These are phyloP conservation scores for Logfia minima DNA, from an alignment of 129 eudicot genomes.

Conservation along the genomic window DNA sequence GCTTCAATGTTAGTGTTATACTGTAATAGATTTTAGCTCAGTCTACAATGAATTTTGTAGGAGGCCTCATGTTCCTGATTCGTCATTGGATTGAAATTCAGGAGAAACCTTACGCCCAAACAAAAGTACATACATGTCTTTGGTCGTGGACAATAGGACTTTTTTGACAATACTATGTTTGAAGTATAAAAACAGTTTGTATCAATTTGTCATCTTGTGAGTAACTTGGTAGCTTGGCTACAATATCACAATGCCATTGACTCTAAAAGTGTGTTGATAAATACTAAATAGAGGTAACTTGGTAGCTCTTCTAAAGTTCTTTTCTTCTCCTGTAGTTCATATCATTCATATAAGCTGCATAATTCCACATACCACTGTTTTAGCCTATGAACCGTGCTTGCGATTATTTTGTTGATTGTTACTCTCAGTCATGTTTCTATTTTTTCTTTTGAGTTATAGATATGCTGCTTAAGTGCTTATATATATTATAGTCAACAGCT, in stretches of 20 bases:
- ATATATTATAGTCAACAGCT: background rate
- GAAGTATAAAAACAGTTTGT: background rate
- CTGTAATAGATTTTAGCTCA: too few species aligned
- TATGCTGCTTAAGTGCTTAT: background rate
- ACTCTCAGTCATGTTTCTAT: background rate
- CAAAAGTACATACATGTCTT: background rate
- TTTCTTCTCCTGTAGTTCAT: background rate
- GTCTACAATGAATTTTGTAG: background rate
- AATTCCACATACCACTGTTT: background rate
- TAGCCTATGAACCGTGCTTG: background rate
- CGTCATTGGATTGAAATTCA: background rate
- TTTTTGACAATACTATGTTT: background rate
- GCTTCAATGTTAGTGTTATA: too few species aligned
- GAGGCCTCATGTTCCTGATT: background rate
- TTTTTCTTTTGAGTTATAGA: background rate
- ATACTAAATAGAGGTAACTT: too few species aligned
- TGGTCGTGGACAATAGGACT: background rate
- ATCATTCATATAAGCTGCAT: slow-evolving; percentile 1
- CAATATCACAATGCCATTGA: background rate
- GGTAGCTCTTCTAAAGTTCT: background rate
- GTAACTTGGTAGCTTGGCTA: background rate
- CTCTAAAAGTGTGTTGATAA: background rate
- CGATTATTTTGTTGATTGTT: background rate
- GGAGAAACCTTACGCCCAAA: background rate
- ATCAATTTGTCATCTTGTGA: background rate